phyloP scores from a whole-genome alignment of 345 rosid species.

The Salix dunnii region DNA sequence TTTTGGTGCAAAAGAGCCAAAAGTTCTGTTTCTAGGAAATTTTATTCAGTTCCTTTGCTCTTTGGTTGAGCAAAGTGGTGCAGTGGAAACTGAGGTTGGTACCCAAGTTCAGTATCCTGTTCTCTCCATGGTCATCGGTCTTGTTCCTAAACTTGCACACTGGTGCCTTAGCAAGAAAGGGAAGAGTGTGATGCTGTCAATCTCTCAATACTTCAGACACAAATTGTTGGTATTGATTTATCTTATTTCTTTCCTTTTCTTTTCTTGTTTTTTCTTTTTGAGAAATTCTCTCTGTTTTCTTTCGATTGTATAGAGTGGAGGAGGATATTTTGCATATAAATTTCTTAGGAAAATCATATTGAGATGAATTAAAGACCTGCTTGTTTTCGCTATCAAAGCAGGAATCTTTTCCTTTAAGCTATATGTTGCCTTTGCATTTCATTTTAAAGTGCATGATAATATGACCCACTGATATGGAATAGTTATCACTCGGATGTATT shows the following conservation, averaged over 20 bases:
- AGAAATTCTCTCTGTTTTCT: no score
- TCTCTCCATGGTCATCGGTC: constrained; percentile 31
- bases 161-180: constrained; percentile 59
- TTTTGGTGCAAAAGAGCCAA: constrained; percentile 23
- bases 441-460: background rate
- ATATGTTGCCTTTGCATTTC: background rate
- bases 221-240: constrained; percentile 64
- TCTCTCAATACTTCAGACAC: constrained; percentile 65
- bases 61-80: constrained; percentile 41
- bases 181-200: constrained; percentile 21
- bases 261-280: no score
- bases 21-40: constrained; percentile 49
- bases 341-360: constrained; percentile 3
- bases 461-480: background rate
- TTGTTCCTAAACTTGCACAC: constrained; percentile 55
- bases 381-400: background rate
- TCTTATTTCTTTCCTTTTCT: background rate
- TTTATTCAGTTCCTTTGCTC: constrained; percentile 76
- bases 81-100: constrained; percentile 29
- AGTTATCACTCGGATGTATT: background rate
- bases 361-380: background rate
- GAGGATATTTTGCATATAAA: background rate
- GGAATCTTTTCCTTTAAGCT: background rate
- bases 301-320: background rate
- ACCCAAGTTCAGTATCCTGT: constrained; percentile 32